These are phyloP conservation scores for Notholithocarpus densiflorus DNA, from an alignment of 306 rosid genomes.

Conservation along the genomic window DNA sequence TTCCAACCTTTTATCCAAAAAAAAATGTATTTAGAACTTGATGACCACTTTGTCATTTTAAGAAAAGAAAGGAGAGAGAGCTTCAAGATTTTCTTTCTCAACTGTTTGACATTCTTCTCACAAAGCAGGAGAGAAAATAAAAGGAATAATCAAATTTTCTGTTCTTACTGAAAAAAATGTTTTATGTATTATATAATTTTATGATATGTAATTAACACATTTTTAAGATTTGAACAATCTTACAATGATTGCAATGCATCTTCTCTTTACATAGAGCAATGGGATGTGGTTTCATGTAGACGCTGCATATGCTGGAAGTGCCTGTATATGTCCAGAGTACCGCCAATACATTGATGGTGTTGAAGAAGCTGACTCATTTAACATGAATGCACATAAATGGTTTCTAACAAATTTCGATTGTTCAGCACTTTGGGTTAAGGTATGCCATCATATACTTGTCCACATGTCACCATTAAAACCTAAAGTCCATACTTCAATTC, in stretches of 20 bases:
- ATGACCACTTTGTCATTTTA: neutral
- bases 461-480: neutral
- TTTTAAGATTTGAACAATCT: slow-evolving; percentile 15
- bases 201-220: slow-evolving; percentile 3
- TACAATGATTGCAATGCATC: slow-evolving; percentile 15
- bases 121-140: neutral
- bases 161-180: no score
- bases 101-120: neutral
- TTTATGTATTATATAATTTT: neutral
- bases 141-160: neutral
- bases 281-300: slow-evolving; percentile 91
- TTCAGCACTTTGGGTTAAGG: slow-evolving; percentile 95
- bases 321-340: slow-evolving; percentile 90
- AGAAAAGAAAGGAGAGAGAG: neutral
- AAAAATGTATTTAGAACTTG: neutral
- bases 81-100: neutral
- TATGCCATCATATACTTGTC: slow-evolving; percentile 15
- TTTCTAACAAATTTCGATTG: slow-evolving; percentile 89
- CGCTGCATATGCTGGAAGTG: slow-evolving; percentile 99
- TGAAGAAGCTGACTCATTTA: slow-evolving; percentile 88
- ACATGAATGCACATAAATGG: slow-evolving; percentile 98
- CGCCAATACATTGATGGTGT: slow-evolving; percentile 78
- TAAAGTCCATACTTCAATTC: neutral
- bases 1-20: no score
- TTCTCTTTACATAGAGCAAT: slow-evolving; percentile 44